Evolutionary conservation across 2,329 filamentous ascomycete species (phyloP), one percentile per base, ranked within the genome.

Genomic region (Nigrospora oryzae): DNA sequence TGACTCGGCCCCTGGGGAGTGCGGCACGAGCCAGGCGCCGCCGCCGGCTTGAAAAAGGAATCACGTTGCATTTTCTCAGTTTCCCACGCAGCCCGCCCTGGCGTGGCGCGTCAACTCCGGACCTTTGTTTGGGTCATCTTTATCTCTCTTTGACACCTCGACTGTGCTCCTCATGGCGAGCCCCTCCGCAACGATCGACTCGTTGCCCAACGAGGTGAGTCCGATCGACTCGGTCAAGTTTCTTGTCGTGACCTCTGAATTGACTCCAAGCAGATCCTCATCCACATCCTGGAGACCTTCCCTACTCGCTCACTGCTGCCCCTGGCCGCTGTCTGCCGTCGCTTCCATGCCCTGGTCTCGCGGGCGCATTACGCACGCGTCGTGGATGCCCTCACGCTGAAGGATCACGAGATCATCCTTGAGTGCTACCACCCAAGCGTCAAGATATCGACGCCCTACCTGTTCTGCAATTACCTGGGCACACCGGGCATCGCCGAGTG

Each of bases 351-450:
- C 36, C 58, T 86, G 36, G 72, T 84, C 46, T 64, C 81, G 5
- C 76, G 78, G 23, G 74, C 87, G 38, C 64, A 89, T 8, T 77
- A 85, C 50, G 72, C 75, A 40, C 81, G 85, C 32, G 69, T 89
- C 2, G 64, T 82, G 39, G 61, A 73, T 16, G 77, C 79, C 16
- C 73, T 79, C 5, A 65, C 74, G 3, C 64, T 84, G 8, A 65
- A 74, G 34, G 74, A 79, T 34, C 78, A 87, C 56, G 77, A 81
- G 44, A 65, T 93, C 35, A 78, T 90, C 34, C 76, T 94, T 36
- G 86, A 91, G 65, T 88, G 84, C 60, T 90, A 85, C 57, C 86
- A 85, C 51, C 87, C 86, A 0, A 79, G 73, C 50, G 80, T 75
- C 19, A 83, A 82, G 61, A 69, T 84, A 41, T 81, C 75, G 5